Evolutionary conservation across 2,329 filamentous ascomycete species (phyloP), one percentile per base, ranked within the genome.

Genomic region (Colletotrichum lindemuthianum): DNA sequence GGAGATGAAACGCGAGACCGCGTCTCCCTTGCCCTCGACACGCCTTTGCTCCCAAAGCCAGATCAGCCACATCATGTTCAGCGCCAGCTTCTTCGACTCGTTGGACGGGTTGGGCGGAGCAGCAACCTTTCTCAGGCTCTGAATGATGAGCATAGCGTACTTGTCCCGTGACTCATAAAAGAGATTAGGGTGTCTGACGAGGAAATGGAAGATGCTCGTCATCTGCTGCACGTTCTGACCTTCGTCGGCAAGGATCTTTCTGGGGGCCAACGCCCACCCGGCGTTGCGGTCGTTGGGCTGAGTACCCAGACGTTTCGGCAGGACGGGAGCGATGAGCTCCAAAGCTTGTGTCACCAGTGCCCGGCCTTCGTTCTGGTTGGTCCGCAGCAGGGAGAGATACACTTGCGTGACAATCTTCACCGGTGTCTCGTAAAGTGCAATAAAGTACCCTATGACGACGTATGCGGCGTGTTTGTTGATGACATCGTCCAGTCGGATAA

Each of bases 381-480:
- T 94, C 76, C 93, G 92, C 32, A 99, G 81, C 13, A 99, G 84
- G 2, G 93, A 93, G 68, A 96, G 90, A 74, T 99, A 99, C 24
- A 99, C 94, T 75, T 98, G 95, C 16, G 92, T 91, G 4, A 96
- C 93, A 60, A 99, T 98, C 84, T 98, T 99, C 11, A 92, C 86
- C 0, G 96, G 96, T 0, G 96, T 98, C 71, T 99, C 96, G 73
- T 97, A 99, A 68, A 96, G 92, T 0, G 93, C 92, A 71, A 99
- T 97, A 80, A 99, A 99, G 77, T 97, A 99, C 3, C 92, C 93
- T 66, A 99, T 96, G 6, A 99, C 88, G 6, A 97, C 95, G 72
- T 99, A 99, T 3, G 96, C 94, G 1, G 95, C 96, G 75, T 98
- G 96, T 77, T 99, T 99, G 82, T 98, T 99, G 81, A 99, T 97